phyloP scores from a whole-genome alignment of 2,329 filamentous ascomycete species.

The Dichotomopilus funicola region DNA sequence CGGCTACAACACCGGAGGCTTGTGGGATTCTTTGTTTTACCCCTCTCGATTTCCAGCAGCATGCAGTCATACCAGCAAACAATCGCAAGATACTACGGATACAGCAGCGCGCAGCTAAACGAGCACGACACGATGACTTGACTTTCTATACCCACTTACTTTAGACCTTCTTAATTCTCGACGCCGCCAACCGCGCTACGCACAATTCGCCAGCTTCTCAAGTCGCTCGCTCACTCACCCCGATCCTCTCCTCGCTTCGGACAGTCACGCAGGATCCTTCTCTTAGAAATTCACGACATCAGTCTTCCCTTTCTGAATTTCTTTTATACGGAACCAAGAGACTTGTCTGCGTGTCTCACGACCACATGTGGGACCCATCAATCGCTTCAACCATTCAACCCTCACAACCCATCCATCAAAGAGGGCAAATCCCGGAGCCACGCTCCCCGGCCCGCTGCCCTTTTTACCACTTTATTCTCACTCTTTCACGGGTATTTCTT shows the following conservation, averaged over 20 bases:
- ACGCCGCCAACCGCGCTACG: neutral
- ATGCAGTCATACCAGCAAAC: no score
- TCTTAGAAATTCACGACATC: no score
- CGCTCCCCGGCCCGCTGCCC: neutral
- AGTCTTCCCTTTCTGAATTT: no score
- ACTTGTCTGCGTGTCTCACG: no score
- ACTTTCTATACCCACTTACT: conserved; percentile 2
- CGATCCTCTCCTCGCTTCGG: neutral
- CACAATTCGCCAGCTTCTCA: neutral
- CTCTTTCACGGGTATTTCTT: neutral
- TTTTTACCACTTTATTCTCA: neutral
- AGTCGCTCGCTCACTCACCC: neutral
- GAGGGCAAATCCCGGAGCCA: neutral
- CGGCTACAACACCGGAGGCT: conserved; percentile 1
- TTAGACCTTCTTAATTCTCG: conserved; percentile 6
- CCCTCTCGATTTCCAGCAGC: no score
- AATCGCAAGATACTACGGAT: neutral
- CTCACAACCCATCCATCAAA: neutral
- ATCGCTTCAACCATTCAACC: no score
- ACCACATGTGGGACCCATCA: no score
- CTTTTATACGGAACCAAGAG: no score
- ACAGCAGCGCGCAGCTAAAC: neutral
- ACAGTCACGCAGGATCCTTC: no score
- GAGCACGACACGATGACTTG: conserved; percentile 7
- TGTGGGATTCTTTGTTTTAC: no score